Conservation (phyloP, 2,329 filamentous ascomycete species). For the Byssochlamys sp. region DNA sequence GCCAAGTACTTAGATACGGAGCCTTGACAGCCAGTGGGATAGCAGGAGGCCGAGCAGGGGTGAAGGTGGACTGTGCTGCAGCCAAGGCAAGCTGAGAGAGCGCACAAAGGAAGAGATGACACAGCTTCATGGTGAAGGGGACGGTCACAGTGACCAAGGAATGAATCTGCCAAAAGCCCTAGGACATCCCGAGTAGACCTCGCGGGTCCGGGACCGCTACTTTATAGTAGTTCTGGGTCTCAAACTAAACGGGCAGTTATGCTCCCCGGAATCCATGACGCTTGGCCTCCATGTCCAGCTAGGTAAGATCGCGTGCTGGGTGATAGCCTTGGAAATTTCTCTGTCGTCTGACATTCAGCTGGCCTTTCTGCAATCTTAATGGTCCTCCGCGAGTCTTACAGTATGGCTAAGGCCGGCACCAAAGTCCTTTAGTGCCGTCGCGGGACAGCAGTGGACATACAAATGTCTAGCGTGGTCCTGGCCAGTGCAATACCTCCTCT, state of each 20-base stretch:
- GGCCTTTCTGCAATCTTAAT: neutral
- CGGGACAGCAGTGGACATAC: neutral
- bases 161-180: neutral
- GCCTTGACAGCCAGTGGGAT: conserved; percentile 64
- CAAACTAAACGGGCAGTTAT: neutral
- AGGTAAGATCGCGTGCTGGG: neutral
- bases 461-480: neutral
- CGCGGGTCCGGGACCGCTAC: neutral
- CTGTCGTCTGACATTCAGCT: neutral
- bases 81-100: conserved; percentile 14
- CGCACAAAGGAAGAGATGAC: conserved; percentile 15
- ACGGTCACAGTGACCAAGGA: neutral
- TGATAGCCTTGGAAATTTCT: neutral
- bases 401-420: neutral
- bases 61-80: conserved; percentile 45
- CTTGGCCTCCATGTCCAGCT: neutral
- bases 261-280: neutral
- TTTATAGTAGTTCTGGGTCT: neutral
- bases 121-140: conserved; percentile 21
- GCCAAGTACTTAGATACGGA: conserved; percentile 65
- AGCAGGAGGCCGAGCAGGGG: conserved; percentile 56
- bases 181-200: neutral
- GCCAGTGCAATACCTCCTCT: neutral
- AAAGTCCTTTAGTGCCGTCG: neutral
- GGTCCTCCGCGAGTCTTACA: neutral